Base-by-base conservation (phyloP, 2,329 filamentous ascomycete species). In the Leptographium lundbergii region DNA sequence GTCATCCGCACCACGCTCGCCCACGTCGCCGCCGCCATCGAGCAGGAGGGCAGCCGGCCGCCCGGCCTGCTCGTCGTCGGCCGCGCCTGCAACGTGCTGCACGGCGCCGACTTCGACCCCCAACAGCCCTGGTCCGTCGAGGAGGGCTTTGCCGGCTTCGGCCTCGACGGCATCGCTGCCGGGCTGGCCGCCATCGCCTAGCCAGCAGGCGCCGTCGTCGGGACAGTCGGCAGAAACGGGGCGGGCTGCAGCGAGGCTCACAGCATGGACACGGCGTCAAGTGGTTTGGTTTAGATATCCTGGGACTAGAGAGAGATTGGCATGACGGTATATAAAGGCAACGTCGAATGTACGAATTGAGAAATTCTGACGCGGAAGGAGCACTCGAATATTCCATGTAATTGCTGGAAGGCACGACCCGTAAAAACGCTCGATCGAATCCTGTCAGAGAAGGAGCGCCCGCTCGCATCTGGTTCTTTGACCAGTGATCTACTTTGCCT, bases 61-160 rank as follows among this genome's bases (percentile, higher is more conserved):
- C 94, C 94, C 0, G 94, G 94, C 0, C 70, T 99, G 61, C 73
- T 99, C 34, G 89, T 97, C 0, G 85, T 96, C 0, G 94, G 94
- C 0, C 77, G 80, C 53, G 88, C 90, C 4, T 99, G 94, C 66
- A 86, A 89, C 67, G 89, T 90, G 6, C 71, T 97, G 60, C 80
- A 85, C 63, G 74, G 77, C 14, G 32, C 48, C 6, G 45, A 51
- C 42, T 32, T 19, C 4, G 56, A 17, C 9, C 7, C 25, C 1
- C 34, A 59, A 1, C 32, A 59, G 50, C 62, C 60, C 4, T 65
- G 63, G 63, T 58, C 59, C 1, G 63, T 65, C 24, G 61, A 63
- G 22, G 63, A 65, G 14, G 63, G 63, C 7, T 65, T 63, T 53
- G 34, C 54, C 9, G 63, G 63, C 3, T 58, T 64, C 2, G 59